Percentiles rank a stretch among this genome's conserved stretches.
phyloP scores from a whole-genome alignment of 148 eudicot genomes.

The Rheum nobile region DNA sequence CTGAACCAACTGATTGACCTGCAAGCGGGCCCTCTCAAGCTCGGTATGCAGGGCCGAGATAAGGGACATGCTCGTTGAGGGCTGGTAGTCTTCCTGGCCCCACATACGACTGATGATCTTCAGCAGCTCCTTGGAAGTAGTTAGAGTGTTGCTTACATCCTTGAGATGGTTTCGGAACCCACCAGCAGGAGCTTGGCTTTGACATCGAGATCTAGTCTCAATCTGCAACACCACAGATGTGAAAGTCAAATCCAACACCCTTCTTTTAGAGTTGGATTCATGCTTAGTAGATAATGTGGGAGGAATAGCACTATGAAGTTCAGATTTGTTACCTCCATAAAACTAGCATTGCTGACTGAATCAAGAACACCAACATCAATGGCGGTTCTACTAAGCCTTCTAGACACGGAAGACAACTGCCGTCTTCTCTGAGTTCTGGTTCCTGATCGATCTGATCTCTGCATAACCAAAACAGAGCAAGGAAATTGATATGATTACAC shows the following conservation, averaged over 20 bases:
- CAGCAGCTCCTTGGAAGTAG: constrained; percentile 87
- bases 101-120: constrained; percentile 69
- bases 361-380: constrained; percentile 31
- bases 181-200: constrained; percentile 27
- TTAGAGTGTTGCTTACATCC: constrained; percentile 73
- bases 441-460: constrained; percentile 29
- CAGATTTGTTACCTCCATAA: constrained; percentile 48
- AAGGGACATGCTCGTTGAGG: constrained; percentile 71
- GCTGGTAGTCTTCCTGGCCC: constrained; percentile 41
- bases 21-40: constrained; percentile 86
- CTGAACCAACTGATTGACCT: constrained; percentile 60
- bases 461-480: constrained; percentile 17
- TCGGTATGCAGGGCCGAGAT: constrained; percentile 84
- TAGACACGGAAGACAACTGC: constrained; percentile 30
- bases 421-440: constrained; percentile 37
- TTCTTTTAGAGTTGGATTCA: background rate
- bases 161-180: constrained; percentile 45
- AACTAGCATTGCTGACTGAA: constrained; percentile 48
- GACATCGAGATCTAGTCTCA: constrained; percentile 60
- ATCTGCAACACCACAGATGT: constrained; percentile 21
- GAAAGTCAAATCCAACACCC: no score
- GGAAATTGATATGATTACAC: background rate
- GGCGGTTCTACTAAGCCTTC: constrained; percentile 30
- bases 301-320: background rate
- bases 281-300: no score